phyloP scores from a whole-genome alignment of 2,329 filamentous ascomycete species.

The Alternaria sp. region DNA sequence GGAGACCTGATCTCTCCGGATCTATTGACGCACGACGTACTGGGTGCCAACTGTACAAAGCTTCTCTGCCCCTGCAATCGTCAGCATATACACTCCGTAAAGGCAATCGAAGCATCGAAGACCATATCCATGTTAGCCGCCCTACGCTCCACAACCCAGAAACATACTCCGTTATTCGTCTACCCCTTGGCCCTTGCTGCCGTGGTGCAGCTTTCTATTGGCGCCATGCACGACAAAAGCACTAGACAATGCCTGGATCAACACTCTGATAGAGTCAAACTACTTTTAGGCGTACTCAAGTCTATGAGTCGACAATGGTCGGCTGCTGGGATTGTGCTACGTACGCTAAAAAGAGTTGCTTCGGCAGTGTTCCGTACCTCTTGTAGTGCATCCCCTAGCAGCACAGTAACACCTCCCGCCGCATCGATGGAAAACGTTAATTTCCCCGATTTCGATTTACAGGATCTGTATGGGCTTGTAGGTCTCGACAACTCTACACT shows the following conservation, averaged over 20 bases:
- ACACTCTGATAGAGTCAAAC: slow-evolving; percentile 25
- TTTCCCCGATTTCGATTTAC: slow-evolving; percentile 17
- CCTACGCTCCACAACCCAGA: slow-evolving; percentile 67
- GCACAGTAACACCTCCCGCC: not conserved
- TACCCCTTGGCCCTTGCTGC: slow-evolving; percentile 30
- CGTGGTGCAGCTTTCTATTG: slow-evolving; percentile 66
- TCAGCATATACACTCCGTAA: slow-evolving; percentile 68
- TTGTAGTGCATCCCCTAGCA: not conserved
- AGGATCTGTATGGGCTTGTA: slow-evolving; percentile 22
- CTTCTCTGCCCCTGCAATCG: slow-evolving; percentile 27
- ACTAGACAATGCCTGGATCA: slow-evolving; percentile 23
- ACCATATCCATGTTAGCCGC: slow-evolving; percentile 77
- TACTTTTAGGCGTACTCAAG: slow-evolving; percentile 28
- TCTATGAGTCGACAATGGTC: slow-evolving; percentile 24
- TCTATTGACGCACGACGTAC: slow-evolving; percentile 18
- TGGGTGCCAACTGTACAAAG: slow-evolving; percentile 20
- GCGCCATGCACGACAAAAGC: slow-evolving; percentile 54
- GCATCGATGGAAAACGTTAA: slow-evolving; percentile 4
- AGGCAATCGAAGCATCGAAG: slow-evolving; percentile 79
- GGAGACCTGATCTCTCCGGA: slow-evolving; percentile 20
- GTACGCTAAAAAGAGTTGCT: slow-evolving; percentile 25
- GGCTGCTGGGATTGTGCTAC: slow-evolving; percentile 17
- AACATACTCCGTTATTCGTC: slow-evolving; percentile 62
- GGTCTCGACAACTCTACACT: slow-evolving; percentile 16
- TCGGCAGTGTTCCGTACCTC: slow-evolving; percentile 17